Conservation (phyloP, 2,329 filamentous ascomycete genomes). For the Ascochyta rabiei region DNA sequence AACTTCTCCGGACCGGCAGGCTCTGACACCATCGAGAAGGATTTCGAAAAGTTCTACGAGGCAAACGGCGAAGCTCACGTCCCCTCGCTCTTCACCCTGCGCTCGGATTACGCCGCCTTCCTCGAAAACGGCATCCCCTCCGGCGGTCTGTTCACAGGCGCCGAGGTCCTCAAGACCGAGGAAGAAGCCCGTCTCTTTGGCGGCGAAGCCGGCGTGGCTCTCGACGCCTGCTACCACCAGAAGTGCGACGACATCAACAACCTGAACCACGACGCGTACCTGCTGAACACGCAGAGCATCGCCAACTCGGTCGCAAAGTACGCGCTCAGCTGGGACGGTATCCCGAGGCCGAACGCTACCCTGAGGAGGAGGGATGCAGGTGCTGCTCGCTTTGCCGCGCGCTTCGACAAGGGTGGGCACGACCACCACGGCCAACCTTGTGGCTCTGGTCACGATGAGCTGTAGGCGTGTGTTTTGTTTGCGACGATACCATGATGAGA, state of each 20-base stretch:
- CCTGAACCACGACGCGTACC: slow-evolving; percentile 44
- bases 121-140: slow-evolving; percentile 49
- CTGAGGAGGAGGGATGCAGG: slow-evolving; percentile 41
- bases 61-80: slow-evolving; percentile 39
- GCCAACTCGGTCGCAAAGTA: slow-evolving; percentile 49
- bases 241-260: slow-evolving; percentile 47
- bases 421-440: slow-evolving; percentile 35
- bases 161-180: slow-evolving; percentile 48
- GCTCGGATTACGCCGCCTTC: slow-evolving; percentile 51
- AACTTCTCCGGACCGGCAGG: slow-evolving; percentile 47
- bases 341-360: slow-evolving; percentile 38
- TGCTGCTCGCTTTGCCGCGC: slow-evolving; percentile 23
- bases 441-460: slow-evolving; percentile 26
- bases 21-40: slow-evolving; percentile 43
- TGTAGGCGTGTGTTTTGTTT: slow-evolving; percentile 12
- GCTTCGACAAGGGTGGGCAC: slow-evolving; percentile 37
- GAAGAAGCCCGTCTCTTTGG: slow-evolving; percentile 47
- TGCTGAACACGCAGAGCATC: slow-evolving; percentile 48
- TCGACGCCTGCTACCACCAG: slow-evolving; percentile 49
- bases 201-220: slow-evolving; percentile 45
- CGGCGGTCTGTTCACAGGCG: slow-evolving; percentile 50
- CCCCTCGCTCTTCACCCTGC: slow-evolving; percentile 46
- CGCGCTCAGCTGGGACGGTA: slow-evolving; percentile 44
- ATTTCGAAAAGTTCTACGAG: slow-evolving; percentile 47
- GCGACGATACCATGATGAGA: slow-evolving; percentile 17